phyloP scores from a whole-genome alignment of 371 early-diverging fungal species.

The Pancytospora philotis region DNA sequence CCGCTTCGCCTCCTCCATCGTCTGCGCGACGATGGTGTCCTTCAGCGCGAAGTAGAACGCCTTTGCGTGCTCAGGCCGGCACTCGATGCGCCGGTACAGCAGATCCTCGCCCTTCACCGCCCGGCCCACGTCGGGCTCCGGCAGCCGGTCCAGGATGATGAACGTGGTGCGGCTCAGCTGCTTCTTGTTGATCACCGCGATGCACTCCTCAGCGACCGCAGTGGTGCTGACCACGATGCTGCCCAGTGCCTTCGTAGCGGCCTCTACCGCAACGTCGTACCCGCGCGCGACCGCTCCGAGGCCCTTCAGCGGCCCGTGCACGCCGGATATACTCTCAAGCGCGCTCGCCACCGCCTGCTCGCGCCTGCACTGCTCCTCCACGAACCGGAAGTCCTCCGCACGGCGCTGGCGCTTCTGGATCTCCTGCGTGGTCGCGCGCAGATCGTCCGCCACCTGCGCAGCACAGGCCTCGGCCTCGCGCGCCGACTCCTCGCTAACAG shows the following conservation, averaged over 20 bases:
- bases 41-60: conserved; percentile 79
- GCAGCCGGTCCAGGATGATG: conserved; percentile 66
- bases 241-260: conserved; percentile 73
- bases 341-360: conserved; percentile 32
- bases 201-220: conserved; percentile 74
- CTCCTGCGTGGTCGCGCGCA: conserved; percentile 23
- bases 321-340: conserved; percentile 44
- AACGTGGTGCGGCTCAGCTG: conserved; percentile 79
- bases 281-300: conserved; percentile 80
- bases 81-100: conserved; percentile 69
- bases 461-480: not conserved
- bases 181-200: conserved; percentile 72
- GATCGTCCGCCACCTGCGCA: conserved; percentile 5
- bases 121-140: conserved; percentile 33
- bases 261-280: conserved; percentile 87
- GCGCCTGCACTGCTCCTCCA: conserved; percentile 29
- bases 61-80: conserved; percentile 65
- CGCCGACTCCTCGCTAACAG: not conserved
- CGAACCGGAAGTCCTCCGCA: conserved; percentile 19
- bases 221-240: conserved; percentile 88
- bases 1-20: conserved; percentile 75
- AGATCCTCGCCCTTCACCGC: conserved; percentile 61
- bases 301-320: conserved; percentile 76
- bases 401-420: conserved; percentile 31
- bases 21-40: conserved; percentile 79